Evolutionary conservation across 2,329 filamentous ascomycete species (phyloP).

Genomic region (Myriosclerotinia curreyana): DNA sequence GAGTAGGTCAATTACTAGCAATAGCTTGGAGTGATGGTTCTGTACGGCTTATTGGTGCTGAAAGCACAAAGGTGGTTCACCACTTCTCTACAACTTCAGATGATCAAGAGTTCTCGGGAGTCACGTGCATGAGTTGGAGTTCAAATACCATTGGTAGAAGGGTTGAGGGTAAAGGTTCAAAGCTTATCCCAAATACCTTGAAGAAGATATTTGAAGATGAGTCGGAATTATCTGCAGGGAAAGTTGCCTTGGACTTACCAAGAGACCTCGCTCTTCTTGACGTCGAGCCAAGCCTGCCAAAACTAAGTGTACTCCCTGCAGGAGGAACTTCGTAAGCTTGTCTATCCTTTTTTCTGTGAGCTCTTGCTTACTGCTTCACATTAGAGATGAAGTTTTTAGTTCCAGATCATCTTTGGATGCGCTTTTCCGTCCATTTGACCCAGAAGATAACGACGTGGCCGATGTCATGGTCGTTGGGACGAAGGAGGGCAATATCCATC

Average conservation of each 20-base stretch:
- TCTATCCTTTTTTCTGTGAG: not conserved
- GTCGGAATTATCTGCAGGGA: slow-evolving; percentile 23
- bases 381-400: slow-evolving; percentile 40
- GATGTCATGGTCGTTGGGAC: slow-evolving; percentile 76
- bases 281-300: slow-evolving; percentile 71
- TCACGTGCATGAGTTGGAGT: slow-evolving; percentile 46
- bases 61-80: slow-evolving; percentile 78
- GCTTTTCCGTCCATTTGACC: slow-evolving; percentile 43
- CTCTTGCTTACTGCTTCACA: slow-evolving; percentile 7
- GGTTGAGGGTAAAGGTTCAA: slow-evolving; percentile 22
- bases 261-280: slow-evolving; percentile 71
- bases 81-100: slow-evolving; percentile 49
- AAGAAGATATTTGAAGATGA: slow-evolving; percentile 27
- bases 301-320: slow-evolving; percentile 67
- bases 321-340: slow-evolving; percentile 59
- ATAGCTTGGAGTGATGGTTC: slow-evolving; percentile 80
- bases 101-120: slow-evolving; percentile 38
- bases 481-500: slow-evolving; percentile 66
- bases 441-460: slow-evolving; percentile 68
- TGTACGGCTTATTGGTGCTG: slow-evolving; percentile 72
- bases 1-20: slow-evolving; percentile 66
- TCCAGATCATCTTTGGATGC: slow-evolving; percentile 39
- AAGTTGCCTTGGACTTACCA: slow-evolving; percentile 54
- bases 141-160: slow-evolving; percentile 35
- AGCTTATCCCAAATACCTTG: slow-evolving; percentile 27